phyloP scores from a whole-genome alignment of 1,284 basidiomycete species.

The Gymnopus androsaceus region DNA sequence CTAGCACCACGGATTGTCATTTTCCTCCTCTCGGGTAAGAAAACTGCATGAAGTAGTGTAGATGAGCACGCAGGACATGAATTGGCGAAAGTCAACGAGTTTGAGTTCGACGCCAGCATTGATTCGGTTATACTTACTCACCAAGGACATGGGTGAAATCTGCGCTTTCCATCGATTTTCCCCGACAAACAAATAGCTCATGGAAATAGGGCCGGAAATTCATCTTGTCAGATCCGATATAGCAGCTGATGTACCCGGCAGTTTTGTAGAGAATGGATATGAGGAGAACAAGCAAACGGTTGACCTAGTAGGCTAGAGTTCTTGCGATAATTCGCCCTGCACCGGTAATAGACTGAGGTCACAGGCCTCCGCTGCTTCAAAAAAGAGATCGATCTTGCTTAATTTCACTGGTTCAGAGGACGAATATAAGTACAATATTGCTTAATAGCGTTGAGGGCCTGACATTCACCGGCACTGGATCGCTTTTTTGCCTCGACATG shows the following conservation, averaged over 20 bases:
- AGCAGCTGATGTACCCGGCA: not conserved
- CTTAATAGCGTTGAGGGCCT: no score
- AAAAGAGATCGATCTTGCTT: no score
- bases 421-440: no score
- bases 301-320: not conserved
- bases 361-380: no score
- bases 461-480: no score
- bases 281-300: slow-evolving; percentile 1
- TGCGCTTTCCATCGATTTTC: not conserved
- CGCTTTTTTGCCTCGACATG: no score
- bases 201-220: slow-evolving; percentile 1
- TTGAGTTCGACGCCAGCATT: not conserved
- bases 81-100: slow-evolving; percentile 7
- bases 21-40: slow-evolving; percentile 2
- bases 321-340: slow-evolving; percentile 1
- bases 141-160: not conserved
- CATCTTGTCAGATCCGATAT: not conserved
- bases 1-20: no score
- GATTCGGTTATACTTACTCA: not conserved
- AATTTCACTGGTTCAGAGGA: no score
- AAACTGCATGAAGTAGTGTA: not conserved
- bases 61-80: slow-evolving; percentile 8
- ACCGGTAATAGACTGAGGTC: no score
- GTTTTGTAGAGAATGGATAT: not conserved
- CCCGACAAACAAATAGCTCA: slow-evolving; percentile 9